phyloP scores from a whole-genome alignment of 495 filamentous ascomycete species.

The Penicillium malachiteum region DNA sequence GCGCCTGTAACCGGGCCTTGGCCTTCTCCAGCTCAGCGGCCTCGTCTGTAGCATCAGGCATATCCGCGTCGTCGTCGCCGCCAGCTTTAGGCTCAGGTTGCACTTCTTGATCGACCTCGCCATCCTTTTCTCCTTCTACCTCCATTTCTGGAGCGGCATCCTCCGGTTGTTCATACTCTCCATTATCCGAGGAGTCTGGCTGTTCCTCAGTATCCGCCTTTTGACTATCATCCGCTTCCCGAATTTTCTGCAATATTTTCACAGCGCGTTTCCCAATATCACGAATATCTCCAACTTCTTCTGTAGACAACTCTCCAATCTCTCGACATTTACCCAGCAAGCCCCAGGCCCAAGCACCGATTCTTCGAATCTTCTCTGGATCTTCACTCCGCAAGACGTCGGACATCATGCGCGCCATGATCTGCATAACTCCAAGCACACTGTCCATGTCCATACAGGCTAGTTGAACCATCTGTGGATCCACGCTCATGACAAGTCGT shows the following conservation, averaged over 20 bases:
- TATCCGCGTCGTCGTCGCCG: constrained; percentile 20
- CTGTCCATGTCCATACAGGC: constrained; percentile 64
- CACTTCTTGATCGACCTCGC: not conserved
- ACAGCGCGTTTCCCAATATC: constrained; percentile 48
- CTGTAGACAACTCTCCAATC: constrained; percentile 46
- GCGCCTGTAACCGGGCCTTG: constrained; percentile 56
- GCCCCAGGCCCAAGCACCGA: constrained; percentile 53
- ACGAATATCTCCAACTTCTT: constrained; percentile 52
- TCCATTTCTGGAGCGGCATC: constrained; percentile 1
- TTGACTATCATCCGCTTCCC: constrained; percentile 34
- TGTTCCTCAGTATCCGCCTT: constrained; percentile 20
- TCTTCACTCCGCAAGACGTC: constrained; percentile 41
- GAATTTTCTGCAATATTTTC: constrained; percentile 44
- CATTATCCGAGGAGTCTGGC: constrained; percentile 26
- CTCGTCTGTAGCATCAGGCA: constrained; percentile 24
- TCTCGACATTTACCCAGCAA: constrained; percentile 49
- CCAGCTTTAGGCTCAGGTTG: not conserved
- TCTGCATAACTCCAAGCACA: constrained; percentile 52
- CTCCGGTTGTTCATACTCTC: constrained; percentile 8
- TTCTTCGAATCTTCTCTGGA: constrained; percentile 47
- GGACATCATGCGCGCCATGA: constrained; percentile 41
- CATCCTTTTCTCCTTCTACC: constrained; percentile 21
- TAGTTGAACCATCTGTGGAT: constrained; percentile 67
- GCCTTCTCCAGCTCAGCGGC: constrained; percentile 51
- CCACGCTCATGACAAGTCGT: constrained; percentile 50